Percentiles rank a stretch among this genome's conserved stretches.
These are phyloP conservation scores for Rhodamnia argentea DNA, from an alignment of 345 rosid species.

Conservation along the genomic window DNA sequence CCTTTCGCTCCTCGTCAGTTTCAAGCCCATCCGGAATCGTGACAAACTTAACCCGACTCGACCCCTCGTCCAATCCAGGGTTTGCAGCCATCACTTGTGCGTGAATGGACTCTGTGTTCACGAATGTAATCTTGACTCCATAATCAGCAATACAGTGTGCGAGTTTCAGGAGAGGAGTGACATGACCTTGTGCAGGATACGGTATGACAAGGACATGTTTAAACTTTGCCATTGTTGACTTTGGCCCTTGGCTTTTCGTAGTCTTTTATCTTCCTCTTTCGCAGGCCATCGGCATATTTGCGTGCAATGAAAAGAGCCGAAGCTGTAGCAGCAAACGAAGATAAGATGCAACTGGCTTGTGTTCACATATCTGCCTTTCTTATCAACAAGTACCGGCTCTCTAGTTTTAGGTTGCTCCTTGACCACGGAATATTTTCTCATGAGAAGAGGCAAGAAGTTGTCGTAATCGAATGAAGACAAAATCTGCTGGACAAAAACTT, in stretches of 20 bases:
- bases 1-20: conserved; percentile 8
- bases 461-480: background rate
- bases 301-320: background rate
- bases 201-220: background rate
- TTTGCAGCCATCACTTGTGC: background rate
- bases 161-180: background rate
- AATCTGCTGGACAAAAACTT: background rate
- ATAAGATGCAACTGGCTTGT: background rate
- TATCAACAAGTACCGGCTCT: background rate
- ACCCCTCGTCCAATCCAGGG: background rate
- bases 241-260: background rate
- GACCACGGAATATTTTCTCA: background rate
- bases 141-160: background rate
- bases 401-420: background rate
- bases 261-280: background rate
- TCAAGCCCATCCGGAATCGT: conserved; percentile 15
- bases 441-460: background rate
- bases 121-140: background rate
- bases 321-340: background rate
- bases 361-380: background rate
- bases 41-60: background rate
- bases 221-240: background rate
- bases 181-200: background rate
- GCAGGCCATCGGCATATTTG: background rate
- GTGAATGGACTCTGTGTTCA: background rate